These are phyloP conservation scores for Hymenoscyphus occultus DNA, from an alignment of 2,329 filamentous ascomycete genomes.

Conservation along the genomic window DNA sequence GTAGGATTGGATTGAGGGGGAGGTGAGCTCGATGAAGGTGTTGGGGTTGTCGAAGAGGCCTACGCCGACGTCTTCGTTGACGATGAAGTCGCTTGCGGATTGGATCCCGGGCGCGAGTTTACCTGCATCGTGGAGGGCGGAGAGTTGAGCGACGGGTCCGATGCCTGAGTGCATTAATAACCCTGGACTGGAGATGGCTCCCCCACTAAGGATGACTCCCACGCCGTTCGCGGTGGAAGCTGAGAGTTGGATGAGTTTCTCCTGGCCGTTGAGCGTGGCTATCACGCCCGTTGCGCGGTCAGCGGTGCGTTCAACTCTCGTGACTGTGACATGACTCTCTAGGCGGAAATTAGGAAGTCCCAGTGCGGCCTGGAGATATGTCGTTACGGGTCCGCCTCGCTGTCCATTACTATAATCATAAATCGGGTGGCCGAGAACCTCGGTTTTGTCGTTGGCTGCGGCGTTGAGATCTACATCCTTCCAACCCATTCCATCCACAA, in stretches of 20 bases:
- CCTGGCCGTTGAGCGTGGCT: conserved; percentile 35
- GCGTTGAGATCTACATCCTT: conserved; percentile 47
- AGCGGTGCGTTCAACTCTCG: conserved; percentile 43
- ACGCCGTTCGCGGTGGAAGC: conserved; percentile 12
- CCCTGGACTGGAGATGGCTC: conserved; percentile 50
- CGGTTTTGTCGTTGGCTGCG: conserved; percentile 44
- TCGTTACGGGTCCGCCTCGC: conserved; percentile 47
- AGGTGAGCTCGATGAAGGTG: conserved; percentile 49
- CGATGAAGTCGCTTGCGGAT: conserved; percentile 42
- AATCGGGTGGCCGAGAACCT: conserved; percentile 47
- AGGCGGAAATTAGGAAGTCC: conserved; percentile 44
- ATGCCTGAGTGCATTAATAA: conserved; percentile 52
- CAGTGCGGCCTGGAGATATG: conserved; percentile 48
- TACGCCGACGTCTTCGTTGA: conserved; percentile 47
- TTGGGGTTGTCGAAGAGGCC: conserved; percentile 56
- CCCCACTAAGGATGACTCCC: conserved; percentile 47
- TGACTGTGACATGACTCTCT: conserved; percentile 43
- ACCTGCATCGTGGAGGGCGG: conserved; percentile 37
- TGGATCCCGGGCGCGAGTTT: conserved; percentile 36
- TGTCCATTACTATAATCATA: conserved; percentile 50
- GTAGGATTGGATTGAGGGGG: conserved; percentile 46
- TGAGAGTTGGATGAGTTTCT: conserved; percentile 23
- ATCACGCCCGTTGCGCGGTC: conserved; percentile 43
- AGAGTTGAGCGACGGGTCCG: conserved; percentile 37
- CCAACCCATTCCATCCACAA: conserved; percentile 49